Evolutionary conservation across 345 rosid species (phyloP).

Genomic region (Murraya paniculata): DNA sequence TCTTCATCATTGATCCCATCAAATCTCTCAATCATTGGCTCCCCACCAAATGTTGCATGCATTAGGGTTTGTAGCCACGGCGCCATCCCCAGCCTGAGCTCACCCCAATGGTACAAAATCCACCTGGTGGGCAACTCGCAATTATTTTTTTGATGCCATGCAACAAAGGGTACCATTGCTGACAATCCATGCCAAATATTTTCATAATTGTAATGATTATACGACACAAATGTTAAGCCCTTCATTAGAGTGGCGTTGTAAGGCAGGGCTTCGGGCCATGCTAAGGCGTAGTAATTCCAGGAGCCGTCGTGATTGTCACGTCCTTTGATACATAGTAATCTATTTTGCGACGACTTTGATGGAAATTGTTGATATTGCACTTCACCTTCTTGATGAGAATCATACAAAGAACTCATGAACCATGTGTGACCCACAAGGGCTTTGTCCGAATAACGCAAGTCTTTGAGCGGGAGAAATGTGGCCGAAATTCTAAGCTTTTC

Average conservation of each 20-base stretch:
- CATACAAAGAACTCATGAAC: slow-evolving; percentile 77
- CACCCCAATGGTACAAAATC: slow-evolving; percentile 76
- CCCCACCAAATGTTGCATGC: slow-evolving; percentile 42
- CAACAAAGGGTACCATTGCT: slow-evolving; percentile 49
- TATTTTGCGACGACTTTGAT: slow-evolving; percentile 43
- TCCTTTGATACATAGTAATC: slow-evolving; percentile 70
- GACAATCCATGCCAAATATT: slow-evolving; percentile 79
- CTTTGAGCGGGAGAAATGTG: slow-evolving; percentile 67
- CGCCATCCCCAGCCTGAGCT: slow-evolving; percentile 51
- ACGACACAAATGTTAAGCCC: slow-evolving; percentile 64
- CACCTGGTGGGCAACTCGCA: slow-evolving; percentile 53
- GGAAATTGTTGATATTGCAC: slow-evolving; percentile 73
- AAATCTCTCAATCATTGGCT: slow-evolving; percentile 29
- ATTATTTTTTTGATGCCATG: slow-evolving; percentile 56
- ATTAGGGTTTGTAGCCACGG: slow-evolving; percentile 42
- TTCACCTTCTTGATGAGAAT: slow-evolving; percentile 53
- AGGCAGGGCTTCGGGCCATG: slow-evolving; percentile 64
- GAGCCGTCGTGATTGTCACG: slow-evolving; percentile 59
- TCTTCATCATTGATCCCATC: slow-evolving; percentile 20
- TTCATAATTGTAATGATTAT: slow-evolving; percentile 60
- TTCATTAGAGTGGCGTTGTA: slow-evolving; percentile 41
- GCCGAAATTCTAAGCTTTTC: slow-evolving; percentile 49
- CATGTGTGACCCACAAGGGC: slow-evolving; percentile 61
- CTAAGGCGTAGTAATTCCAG: slow-evolving; percentile 67
- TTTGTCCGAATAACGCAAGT: slow-evolving; percentile 44